These are phyloP conservation scores for Plasmopara muralis DNA, from an alignment of 352 stramenopile species.

Conservation along the genomic window DNA sequence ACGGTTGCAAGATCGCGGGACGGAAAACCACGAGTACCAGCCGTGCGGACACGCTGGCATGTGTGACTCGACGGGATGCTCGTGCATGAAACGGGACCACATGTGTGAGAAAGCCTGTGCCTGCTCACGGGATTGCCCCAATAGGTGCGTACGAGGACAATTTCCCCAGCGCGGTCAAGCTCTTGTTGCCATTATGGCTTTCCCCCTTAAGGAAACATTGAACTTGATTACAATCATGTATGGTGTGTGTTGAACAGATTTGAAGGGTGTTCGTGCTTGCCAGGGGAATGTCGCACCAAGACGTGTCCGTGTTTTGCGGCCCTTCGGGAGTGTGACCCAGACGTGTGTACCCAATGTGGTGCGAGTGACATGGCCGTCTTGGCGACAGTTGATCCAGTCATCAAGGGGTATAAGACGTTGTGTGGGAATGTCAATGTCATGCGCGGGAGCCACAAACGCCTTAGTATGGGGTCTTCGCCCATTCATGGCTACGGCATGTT, in stretches of 20 bases:
- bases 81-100: conserved; percentile 49
- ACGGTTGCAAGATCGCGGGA: conserved; percentile 47
- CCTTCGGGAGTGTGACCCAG: conserved; percentile 50
- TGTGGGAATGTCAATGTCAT: conserved; percentile 25
- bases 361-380: conserved; percentile 29
- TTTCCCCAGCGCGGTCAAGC: too few species aligned
- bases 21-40: conserved; percentile 59
- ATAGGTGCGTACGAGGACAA: conserved; percentile 23
- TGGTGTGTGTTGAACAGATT: conserved; percentile 23
- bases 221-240: background rate
- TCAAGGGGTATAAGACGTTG: background rate
- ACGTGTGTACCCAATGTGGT: conserved; percentile 42
- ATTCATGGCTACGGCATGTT: conserved; percentile 55
- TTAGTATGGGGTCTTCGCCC: conserved; percentile 37
- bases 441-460: conserved; percentile 23
- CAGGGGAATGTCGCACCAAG: conserved; percentile 40
- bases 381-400: background rate
- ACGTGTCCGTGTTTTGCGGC: conserved; percentile 44
- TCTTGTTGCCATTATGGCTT: too few species aligned
- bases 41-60: conserved; percentile 66
- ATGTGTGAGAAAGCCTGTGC: conserved; percentile 43
- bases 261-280: conserved; percentile 39
- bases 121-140: conserved; percentile 35
- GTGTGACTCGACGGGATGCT: conserved; percentile 49
- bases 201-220: background rate